Percentiles rank a stretch among this genome's conserved stretches.
Evolutionary conservation across 805 yeast species (phyloP).

Genomic region (Wickerhamomyces sydowiorum): DNA sequence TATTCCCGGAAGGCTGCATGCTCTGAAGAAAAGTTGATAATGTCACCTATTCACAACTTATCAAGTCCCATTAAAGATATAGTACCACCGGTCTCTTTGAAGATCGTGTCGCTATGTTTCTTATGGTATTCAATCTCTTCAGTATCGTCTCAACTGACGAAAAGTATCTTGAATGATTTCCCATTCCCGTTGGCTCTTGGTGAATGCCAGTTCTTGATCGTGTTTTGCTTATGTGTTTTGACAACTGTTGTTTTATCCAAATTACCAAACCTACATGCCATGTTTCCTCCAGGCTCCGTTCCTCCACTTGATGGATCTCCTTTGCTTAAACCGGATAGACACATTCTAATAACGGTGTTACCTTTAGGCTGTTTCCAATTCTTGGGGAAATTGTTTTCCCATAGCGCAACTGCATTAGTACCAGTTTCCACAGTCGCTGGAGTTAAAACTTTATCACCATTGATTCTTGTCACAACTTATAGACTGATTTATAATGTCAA

Average conservation of each 20-base stretch:
- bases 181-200: constrained; percentile 60
- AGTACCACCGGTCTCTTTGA: constrained; percentile 9
- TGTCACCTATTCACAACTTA: background rate
- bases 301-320: constrained; percentile 30
- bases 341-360: constrained; percentile 42
- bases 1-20: no score
- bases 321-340: constrained; percentile 28
- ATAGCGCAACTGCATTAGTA: constrained; percentile 59
- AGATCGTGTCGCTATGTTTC: constrained; percentile 39
- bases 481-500: constrained; percentile 41
- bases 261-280: constrained; percentile 24
- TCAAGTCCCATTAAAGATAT: constrained; percentile 8
- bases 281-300: constrained; percentile 51
- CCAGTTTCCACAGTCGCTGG: constrained; percentile 69
- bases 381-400: constrained; percentile 54
- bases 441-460: constrained; percentile 62
- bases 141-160: constrained; percentile 59
- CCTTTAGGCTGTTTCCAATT: constrained; percentile 67
- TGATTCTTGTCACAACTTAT: constrained; percentile 53
- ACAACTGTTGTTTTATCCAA: constrained; percentile 31
- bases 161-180: constrained; percentile 45
- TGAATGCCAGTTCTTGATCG: constrained; percentile 55
- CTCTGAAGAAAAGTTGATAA: no score
- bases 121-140: constrained; percentile 61
- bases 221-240: constrained; percentile 35